Evolutionary conservation across 306 rosid genomes (phyloP), one percentile per base, ranked within the genome.

Genomic region (Ormosia emarginata): DNA sequence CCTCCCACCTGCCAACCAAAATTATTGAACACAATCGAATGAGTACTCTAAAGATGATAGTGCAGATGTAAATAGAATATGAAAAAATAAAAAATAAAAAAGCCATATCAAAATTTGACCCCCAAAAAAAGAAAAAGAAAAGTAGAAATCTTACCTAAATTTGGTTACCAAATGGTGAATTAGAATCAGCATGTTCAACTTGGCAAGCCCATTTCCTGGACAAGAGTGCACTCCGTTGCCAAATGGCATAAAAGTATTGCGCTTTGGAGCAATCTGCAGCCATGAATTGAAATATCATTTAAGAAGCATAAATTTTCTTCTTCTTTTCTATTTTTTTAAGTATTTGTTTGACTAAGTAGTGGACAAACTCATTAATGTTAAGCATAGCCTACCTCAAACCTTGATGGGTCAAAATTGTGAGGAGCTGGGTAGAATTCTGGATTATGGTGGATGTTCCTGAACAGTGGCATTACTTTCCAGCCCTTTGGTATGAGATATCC

Each of bases 381-480:
- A 50, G 40, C 56, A 50, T 14, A 41, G 33, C 82, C 5, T 81
- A 94, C 98, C 94, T 93, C 95, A 89, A 95, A 95, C 63, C 98
- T 90, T 55, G 98, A 95, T 24, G 97, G 90, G 76, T 95, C 95
- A 88, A 95, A 95, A 41, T 67, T 90, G 3, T 90, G 92, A 72
- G 98, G 98, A 69, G 83, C 77, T 53, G 92, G 63, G 89, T 88
- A 92, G 64, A 90, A 85, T 69, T 95, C 91, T 70, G 94, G 92
- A 84, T 86, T 91, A 63, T 95, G 97, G 85, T 95, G 98, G 89
- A 95, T 93, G 81, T 87, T 93, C 88, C 98, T 84, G 77, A 95
- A 95, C 56, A 95, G 85, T 78, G 98, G 98, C 98, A 95, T 87
- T n/a, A 91, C 98, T 81, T 95, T 95, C 98, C 98, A 94, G 46